These are phyloP conservation scores for Apiospora kogelbergensis DNA, from an alignment of 2,329 filamentous ascomycete genomes.

Conservation along the genomic window DNA sequence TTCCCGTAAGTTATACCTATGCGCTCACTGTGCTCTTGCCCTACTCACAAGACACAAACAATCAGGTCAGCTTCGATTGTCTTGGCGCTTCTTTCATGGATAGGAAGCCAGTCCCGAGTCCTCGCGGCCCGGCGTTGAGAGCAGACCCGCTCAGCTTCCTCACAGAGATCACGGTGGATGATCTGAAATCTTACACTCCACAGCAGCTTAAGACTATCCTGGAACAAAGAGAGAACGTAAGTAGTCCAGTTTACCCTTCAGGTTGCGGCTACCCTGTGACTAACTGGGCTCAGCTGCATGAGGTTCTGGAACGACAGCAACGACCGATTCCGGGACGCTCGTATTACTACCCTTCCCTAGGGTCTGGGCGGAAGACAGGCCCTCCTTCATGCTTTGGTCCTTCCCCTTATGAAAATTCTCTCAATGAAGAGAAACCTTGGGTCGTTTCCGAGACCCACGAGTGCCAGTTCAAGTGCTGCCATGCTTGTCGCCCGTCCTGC, in stretches of 20 bases:
- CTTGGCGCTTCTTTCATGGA: conserved; percentile 37
- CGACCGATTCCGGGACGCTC: not conserved
- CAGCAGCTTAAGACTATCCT: conserved; percentile 48
- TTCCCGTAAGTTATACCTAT: conserved; percentile 21
- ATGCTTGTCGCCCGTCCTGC: conserved; percentile 44
- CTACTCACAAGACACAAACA: not conserved
- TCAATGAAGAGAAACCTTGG: conserved; percentile 34
- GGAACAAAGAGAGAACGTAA: conserved; percentile 50
- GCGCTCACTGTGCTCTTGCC: conserved; percentile 15
- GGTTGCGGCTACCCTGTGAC: conserved; percentile 12
- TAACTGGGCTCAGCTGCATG: conserved; percentile 29
- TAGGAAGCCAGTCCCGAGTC: conserved; percentile 31
- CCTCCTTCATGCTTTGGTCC: conserved; percentile 19
- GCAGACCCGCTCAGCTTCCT: conserved; percentile 45
- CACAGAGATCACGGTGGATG: conserved; percentile 40
- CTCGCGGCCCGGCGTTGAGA: conserved; percentile 41
- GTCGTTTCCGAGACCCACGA: conserved; percentile 37
- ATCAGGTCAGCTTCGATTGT: conserved; percentile 25
- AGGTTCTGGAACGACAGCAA: conserved; percentile 27
- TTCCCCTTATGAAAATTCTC: conserved; percentile 13
- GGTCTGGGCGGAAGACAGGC: conserved; percentile 5
- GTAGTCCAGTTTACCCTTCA: conserved; percentile 16
- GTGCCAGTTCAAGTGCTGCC: conserved; percentile 53
- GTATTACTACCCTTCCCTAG: conserved; percentile 23
- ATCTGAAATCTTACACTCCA: conserved; percentile 45